Evolutionary conservation across 495 filamentous ascomycete species (phyloP), one percentile per base, ranked within the genome.

Genomic region (Aspergillus heteromorphus): DNA sequence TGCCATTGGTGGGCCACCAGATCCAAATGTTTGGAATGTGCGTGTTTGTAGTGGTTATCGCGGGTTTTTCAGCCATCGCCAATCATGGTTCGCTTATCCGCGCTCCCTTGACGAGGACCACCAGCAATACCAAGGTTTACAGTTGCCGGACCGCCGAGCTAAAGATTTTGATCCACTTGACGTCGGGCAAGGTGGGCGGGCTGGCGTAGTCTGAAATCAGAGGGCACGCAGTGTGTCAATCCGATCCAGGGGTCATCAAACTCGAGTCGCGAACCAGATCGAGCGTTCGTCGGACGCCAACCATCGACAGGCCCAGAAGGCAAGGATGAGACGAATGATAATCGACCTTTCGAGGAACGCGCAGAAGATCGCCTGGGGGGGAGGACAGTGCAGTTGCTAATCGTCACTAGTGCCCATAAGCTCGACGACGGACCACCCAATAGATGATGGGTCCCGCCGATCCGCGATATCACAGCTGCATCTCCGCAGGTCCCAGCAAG

Each of bases 1-100:
- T 20, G 48, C 30, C 18, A 49, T 49, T 40, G 53, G 55, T 58
- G 43, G 53, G 64, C 41, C 47, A 40, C 45, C 31, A 53, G 38
- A 50, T 31, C n/a, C 45, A 40, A 50, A 34, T 29, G 16, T 18
- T 8, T 25, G 45, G 42, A 48, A 54, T 54, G 29, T 47, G 21
- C 20, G 7, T 29, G 43, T 19, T 11, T 19, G 40, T 17, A 40
- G 16, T 53, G 51, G 36, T 34, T 17, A 38, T 31, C 30, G 43
- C 13, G 43, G 16, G 13, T 23, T 47, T 45, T 21, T 47, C 27
- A 29, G 43, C 18, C 17, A 45, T 45, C 30, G 21, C 20, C 40
- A 25, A 40, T 34, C 36, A 31, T 30, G 53, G 16, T 23, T 45
- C 16, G 47, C 25, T 49, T 25, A 55, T 55, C 25, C 18, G 53